phyloP scores from a whole-genome alignment of 768 basidiomycete genomes.

The Solioccasus polychromus region DNA sequence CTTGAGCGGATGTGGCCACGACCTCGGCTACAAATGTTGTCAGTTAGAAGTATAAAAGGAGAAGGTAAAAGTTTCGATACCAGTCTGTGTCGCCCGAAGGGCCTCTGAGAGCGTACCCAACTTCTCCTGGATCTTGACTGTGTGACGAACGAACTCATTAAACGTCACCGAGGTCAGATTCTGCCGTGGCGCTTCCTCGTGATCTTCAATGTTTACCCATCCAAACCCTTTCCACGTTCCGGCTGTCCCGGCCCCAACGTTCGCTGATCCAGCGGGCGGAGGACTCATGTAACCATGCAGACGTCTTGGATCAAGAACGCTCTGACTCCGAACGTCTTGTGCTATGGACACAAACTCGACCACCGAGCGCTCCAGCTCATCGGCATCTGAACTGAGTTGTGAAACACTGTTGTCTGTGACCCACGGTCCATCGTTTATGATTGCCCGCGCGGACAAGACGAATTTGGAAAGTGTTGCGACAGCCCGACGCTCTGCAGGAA shows the following conservation, averaged over 20 bases:
- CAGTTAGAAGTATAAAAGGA: not conserved
- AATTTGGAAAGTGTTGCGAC: conserved; percentile 87
- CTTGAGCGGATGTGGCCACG: conserved; percentile 30
- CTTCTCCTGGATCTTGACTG: conserved; percentile 28
- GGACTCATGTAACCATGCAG: conserved; percentile 37
- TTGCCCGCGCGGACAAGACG: conserved; percentile 81
- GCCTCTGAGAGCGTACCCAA: conserved; percentile 19
- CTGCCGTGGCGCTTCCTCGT: conserved; percentile 29
- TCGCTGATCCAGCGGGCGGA: conserved; percentile 37
- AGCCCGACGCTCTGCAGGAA: conserved; percentile 77
- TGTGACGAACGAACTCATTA: conserved; percentile 30
- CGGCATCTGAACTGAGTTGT: conserved; percentile 68
- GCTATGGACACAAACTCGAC: conserved; percentile 65
- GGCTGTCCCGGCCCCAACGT: conserved; percentile 49
- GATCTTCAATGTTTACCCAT: conserved; percentile 39
- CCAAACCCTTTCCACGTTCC: conserved; percentile 57
- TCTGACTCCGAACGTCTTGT: conserved; percentile 37
- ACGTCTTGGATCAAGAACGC: conserved; percentile 30
- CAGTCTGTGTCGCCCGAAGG: conserved; percentile 19
- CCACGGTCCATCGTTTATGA: conserved; percentile 45
- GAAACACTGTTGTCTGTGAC: conserved; percentile 16
- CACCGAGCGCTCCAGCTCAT: conserved; percentile 69
- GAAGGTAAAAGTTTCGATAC: conserved; percentile 8
- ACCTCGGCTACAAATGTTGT: conserved; percentile 16
- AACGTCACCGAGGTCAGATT: conserved; percentile 31